These are phyloP conservation scores for Glycine latifolia DNA, from an alignment of 306 rosid species.

Conservation along the genomic window DNA sequence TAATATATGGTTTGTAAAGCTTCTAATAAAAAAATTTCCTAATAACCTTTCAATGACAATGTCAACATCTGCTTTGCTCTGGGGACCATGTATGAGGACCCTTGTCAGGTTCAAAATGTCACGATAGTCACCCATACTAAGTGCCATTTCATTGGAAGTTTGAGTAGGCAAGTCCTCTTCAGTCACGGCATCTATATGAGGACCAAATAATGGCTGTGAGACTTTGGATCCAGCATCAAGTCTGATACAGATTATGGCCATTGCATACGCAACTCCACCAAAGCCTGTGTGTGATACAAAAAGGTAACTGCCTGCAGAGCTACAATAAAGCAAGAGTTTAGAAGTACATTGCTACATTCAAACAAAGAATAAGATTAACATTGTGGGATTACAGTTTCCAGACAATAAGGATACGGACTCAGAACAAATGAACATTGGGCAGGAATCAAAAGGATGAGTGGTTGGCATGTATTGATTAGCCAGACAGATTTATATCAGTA, in stretches of 20 bases:
- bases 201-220: constrained; percentile 48
- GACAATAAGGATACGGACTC: neutral
- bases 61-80: constrained; percentile 86
- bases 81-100: constrained; percentile 78
- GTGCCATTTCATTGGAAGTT: constrained; percentile 67
- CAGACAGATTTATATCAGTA: neutral
- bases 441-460: neutral
- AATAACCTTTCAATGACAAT: constrained; percentile 74
- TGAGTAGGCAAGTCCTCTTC: constrained; percentile 56
- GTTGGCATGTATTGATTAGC: neutral
- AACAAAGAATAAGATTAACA: constrained; percentile 17
- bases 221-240: constrained; percentile 62
- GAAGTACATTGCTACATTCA: constrained; percentile 31
- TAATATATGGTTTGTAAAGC: neutral
- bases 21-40: neutral
- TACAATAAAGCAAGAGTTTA: constrained; percentile 49
- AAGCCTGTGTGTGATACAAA: constrained; percentile 86
- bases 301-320: constrained; percentile 82
- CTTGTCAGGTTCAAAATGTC: constrained; percentile 88
- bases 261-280: constrained; percentile 89
- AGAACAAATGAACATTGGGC: neutral
- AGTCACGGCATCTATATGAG: constrained; percentile 41
- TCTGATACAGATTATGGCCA: constrained; percentile 75
- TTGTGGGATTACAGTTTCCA: constrained; percentile 1
- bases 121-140: constrained; percentile 80